These are phyloP conservation scores for Penicillium sp. DNA, from an alignment of 2,329 filamentous ascomycete genomes.

Conservation along the genomic window DNA sequence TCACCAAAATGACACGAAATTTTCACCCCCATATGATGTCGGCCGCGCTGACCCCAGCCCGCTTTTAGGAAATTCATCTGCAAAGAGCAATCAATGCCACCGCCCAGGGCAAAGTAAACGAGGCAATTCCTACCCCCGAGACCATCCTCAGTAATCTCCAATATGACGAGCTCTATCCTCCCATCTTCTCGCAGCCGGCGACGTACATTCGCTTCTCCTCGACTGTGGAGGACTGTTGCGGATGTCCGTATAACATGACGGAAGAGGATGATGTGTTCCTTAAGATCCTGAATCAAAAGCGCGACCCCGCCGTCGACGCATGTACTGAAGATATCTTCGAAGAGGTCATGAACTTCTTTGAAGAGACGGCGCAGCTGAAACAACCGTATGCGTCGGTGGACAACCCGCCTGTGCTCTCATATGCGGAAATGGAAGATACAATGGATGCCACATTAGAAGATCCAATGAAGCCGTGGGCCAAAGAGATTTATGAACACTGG, in stretches of 20 bases:
- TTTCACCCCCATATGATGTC: conserved; percentile 25
- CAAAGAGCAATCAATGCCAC: conserved; percentile 76
- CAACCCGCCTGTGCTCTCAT: conserved; percentile 75
- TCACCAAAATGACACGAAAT: conserved; percentile 35
- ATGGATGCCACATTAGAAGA: conserved; percentile 62
- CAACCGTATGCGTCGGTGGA: conserved; percentile 90
- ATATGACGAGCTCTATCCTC: conserved; percentile 87
- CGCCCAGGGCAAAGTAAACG: conserved; percentile 61
- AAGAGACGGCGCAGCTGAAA: conserved; percentile 79
- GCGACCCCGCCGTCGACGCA: conserved; percentile 57
- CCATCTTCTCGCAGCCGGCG: conserved; percentile 76
- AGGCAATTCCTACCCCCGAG: conserved; percentile 69
- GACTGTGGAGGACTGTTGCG: conserved; percentile 93
- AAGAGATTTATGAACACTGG: conserved; percentile 89
- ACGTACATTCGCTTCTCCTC: conserved; percentile 98
- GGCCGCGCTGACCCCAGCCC: conserved; percentile 19
- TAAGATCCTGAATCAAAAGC: conserved; percentile 79
- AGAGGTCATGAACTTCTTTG: conserved; percentile 90
- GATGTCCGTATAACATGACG: conserved; percentile 91
- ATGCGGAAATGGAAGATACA: conserved; percentile 73
- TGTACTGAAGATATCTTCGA: conserved; percentile 93
- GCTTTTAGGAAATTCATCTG: conserved; percentile 83
- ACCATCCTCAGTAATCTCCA: conserved; percentile 66
- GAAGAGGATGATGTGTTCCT: conserved; percentile 86
- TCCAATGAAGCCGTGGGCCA: conserved; percentile 62